Base-by-base conservation (phyloP, 495 filamentous ascomycete species). In the Aspergillus avenaceus region DNA sequence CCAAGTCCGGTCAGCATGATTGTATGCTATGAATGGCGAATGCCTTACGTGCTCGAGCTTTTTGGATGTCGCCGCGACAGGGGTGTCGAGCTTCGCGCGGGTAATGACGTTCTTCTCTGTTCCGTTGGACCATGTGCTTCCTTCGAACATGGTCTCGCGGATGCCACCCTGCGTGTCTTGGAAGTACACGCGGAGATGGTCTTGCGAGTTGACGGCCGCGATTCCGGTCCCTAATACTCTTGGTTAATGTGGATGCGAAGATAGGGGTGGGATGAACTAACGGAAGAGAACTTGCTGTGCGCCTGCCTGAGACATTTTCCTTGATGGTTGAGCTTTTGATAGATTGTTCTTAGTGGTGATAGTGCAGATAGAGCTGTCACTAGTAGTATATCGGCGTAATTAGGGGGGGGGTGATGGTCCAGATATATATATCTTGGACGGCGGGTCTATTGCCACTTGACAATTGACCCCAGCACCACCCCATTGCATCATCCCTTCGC, bases 111-210 rank as follows among this genome's bases (percentile, higher is more conserved):
- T 51, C 22, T 50, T 53, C 18, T 45, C 54, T 1, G 50, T 53
- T 2, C 55, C 52, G n/a, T 49, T 49, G 37, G 32, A 27, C 51
- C 55, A 58, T 22, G 22, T 25, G 1, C 23, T 22, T 6, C 55
- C 55, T 36, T 58, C 54, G 0, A 40, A 28, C n/a, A n/a, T n/a
- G 14, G 40, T 19, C 29, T 58, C 55, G 3, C 50, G 43, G 24
- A 54, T 50, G 11, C 41, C 32, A 8, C 55, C 55, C 8, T 41
- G 11, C 7, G 52, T 51, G 45, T 54, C 52, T 42, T 52, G 50
- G 27, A 55, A 54, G 40, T 58, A 58, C 2, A 58, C 51, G 18
- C 55, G 51, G 25, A 54, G 47, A n/a, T 45, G 27, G 28, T 22
- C 41, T 40, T 24, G 26, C n/a, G 41, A 42, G 9, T 58, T 58